These are phyloP conservation scores for Ganoderma lingzhi DNA, from an alignment of 1,284 basidiomycete species.

Conservation along the genomic window DNA sequence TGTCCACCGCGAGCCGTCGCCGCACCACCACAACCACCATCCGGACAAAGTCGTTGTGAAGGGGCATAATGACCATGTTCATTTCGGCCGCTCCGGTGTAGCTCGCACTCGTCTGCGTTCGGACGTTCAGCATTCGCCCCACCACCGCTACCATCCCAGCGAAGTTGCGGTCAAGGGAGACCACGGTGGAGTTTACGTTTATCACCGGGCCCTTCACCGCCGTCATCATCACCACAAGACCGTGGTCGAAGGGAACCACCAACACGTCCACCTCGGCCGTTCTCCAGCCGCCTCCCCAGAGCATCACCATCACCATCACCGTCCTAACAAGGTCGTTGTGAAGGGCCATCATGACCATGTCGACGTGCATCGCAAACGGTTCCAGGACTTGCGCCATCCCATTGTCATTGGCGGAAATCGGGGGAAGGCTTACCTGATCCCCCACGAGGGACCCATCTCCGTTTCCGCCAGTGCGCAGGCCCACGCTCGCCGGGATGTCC, in stretches of 20 bases:
- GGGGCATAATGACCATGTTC: constrained; percentile 37
- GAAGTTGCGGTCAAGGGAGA: constrained; percentile 35
- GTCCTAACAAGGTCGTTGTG: constrained; percentile 18
- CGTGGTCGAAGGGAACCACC: constrained; percentile 19
- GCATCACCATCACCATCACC: constrained; percentile 13
- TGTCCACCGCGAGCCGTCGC: constrained; percentile 8
- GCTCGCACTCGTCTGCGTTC: constrained; percentile 17
- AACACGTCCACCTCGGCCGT: constrained; percentile 25
- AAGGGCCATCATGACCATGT: constrained; percentile 26
- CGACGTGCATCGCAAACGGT: constrained; percentile 21
- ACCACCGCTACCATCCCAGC: constrained; percentile 26
- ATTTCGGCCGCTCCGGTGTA: constrained; percentile 9
- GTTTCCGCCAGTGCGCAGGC: not conserved
- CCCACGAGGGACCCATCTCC: not conserved
- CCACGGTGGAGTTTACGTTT: constrained; percentile 36
- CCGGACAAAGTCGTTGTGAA: constrained; percentile 31
- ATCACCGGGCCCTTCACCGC: constrained; percentile 25
- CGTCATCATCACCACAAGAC: constrained; percentile 27
- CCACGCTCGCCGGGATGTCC: constrained; percentile 29
- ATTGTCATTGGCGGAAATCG: constrained; percentile 26
- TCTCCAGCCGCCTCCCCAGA: constrained; percentile 3
- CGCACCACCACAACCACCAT: constrained; percentile 14
- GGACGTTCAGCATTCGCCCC: constrained; percentile 25
- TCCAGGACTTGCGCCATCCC: not conserved
- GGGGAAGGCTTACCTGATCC: constrained; percentile 16